These are phyloP conservation scores for Euclidium syriacum DNA, from an alignment of 345 rosid genomes.

Conservation along the genomic window DNA sequence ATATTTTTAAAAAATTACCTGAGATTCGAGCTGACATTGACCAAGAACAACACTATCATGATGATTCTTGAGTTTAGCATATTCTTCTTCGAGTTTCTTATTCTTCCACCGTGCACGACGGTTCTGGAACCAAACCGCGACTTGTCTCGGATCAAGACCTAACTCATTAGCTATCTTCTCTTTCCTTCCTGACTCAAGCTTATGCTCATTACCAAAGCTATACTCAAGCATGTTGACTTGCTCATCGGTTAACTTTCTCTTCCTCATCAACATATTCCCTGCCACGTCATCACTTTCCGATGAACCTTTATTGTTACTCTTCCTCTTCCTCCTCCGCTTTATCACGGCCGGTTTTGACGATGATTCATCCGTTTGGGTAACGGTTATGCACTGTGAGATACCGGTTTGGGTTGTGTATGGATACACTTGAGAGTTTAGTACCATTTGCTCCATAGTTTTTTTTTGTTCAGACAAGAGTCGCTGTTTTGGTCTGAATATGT, in stretches of 20 bases:
- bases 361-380: constrained; percentile 24
- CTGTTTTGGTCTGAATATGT: constrained; percentile 21
- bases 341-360: constrained; percentile 33
- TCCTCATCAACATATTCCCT: constrained; percentile 33
- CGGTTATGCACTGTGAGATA: constrained; percentile 12
- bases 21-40: constrained; percentile 67
- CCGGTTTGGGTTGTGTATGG: constrained; percentile 9
- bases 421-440: constrained; percentile 17
- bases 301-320: constrained; percentile 43
- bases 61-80: constrained; percentile 41
- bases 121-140: constrained; percentile 98
- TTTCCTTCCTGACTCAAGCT: constrained; percentile 81
- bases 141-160: constrained; percentile 88
- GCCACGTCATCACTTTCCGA: constrained; percentile 11
- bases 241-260: constrained; percentile 65
- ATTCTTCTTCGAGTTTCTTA: constrained; percentile 90
- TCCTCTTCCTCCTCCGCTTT: constrained; percentile 56
- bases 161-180: constrained; percentile 70
- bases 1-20: constrained; percentile 52
- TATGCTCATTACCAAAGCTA: constrained; percentile 66
- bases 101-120: constrained; percentile 86
- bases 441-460: constrained; percentile 9
- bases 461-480: constrained; percentile 22
- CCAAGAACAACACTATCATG: constrained; percentile 46
- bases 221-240: constrained; percentile 65